Conservation (phyloP, 2,329 filamentous ascomycete genomes). For the Colletotrichum sp. region DNA sequence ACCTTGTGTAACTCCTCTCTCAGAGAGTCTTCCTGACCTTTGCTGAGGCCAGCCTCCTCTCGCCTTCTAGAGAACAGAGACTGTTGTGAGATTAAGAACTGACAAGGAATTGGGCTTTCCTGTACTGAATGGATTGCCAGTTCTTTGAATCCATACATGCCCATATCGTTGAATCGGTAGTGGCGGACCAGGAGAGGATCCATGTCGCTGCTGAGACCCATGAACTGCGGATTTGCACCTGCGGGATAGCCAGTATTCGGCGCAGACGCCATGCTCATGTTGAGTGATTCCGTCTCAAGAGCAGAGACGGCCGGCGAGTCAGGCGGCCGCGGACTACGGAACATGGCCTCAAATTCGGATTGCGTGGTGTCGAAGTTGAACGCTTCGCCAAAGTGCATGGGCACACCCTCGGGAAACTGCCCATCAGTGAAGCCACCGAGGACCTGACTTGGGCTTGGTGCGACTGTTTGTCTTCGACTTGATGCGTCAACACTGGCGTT, state of each 20-base stretch:
- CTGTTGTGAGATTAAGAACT: constrained; percentile 21
- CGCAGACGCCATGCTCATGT: background rate
- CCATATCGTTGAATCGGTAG: constrained; percentile 15
- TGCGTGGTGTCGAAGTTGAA: constrained; percentile 14
- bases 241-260: background rate
- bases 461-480: background rate
- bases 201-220: constrained; percentile 23
- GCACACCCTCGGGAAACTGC: background rate
- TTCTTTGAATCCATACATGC: constrained; percentile 25
- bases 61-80: constrained; percentile 19
- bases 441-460: background rate
- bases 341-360: constrained; percentile 15
- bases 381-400: background rate
- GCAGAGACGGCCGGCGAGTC: background rate
- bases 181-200: constrained; percentile 20
- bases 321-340: background rate
- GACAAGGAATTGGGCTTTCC: background rate
- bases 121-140: constrained; percentile 24
- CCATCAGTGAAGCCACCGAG: background rate
- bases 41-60: constrained; percentile 12
- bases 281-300: background rate
- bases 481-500: background rate
- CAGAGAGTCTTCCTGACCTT: background rate
- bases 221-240: background rate
- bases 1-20: background rate